These are phyloP conservation scores for Pythium coloratum DNA, from an alignment of 352 stramenopile species.

Conservation along the genomic window DNA sequence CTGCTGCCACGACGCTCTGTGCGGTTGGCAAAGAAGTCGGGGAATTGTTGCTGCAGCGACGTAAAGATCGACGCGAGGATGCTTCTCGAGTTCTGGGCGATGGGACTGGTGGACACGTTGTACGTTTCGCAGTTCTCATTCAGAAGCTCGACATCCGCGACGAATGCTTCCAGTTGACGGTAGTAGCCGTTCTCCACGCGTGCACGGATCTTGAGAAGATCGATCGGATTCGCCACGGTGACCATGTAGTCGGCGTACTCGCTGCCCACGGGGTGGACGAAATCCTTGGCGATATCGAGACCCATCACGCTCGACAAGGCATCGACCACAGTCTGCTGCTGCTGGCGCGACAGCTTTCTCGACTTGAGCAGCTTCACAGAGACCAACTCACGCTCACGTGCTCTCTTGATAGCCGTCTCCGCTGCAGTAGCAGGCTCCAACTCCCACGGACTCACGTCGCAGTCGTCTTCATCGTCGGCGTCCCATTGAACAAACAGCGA, in stretches of 20 bases:
- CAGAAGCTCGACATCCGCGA: constrained; percentile 75
- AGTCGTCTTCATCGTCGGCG: constrained; percentile 65
- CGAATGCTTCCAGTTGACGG: constrained; percentile 80
- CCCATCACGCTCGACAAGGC: constrained; percentile 65
- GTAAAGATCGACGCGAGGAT: constrained; percentile 62
- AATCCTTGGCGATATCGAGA: constrained; percentile 72
- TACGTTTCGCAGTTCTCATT: constrained; percentile 83
- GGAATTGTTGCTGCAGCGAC: constrained; percentile 63
- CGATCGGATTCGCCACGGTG: constrained; percentile 82
- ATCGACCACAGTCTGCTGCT: constrained; percentile 49
- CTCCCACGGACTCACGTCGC: constrained; percentile 78
- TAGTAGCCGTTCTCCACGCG: constrained; percentile 74
- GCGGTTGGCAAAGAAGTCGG: constrained; percentile 30
- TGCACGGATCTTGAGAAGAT: constrained; percentile 77
- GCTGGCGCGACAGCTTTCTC: constrained; percentile 45
- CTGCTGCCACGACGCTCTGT: constrained; percentile 27
- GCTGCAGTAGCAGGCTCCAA: constrained; percentile 48
- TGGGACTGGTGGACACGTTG: constrained; percentile 78
- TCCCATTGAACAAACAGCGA: constrained; percentile 75
- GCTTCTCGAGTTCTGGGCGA: constrained; percentile 80
- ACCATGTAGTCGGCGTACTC: constrained; percentile 81
- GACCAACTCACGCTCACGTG: constrained; percentile 36
- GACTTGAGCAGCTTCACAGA: constrained; percentile 50
- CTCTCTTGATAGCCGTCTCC: constrained; percentile 43
- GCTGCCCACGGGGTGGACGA: constrained; percentile 75